These are phyloP conservation scores for Pichia sp. DNA, from an alignment of 1,139 yeast species.

Conservation along the genomic window DNA sequence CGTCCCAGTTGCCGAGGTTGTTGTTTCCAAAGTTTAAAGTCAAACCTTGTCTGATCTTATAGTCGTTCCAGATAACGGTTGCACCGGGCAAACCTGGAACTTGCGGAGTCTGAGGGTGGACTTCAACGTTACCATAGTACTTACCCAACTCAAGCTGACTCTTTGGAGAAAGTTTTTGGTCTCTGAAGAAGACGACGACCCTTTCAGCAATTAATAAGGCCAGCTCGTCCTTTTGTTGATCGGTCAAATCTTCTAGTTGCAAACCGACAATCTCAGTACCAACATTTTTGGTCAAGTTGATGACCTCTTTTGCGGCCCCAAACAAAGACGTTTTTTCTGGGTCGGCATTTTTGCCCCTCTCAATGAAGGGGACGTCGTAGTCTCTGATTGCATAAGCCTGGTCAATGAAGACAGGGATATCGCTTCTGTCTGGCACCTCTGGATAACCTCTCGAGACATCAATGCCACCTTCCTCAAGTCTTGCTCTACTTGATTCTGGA, in stretches of 20 bases:
- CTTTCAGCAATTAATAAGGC: conserved; percentile 49
- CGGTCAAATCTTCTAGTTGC: conserved; percentile 46
- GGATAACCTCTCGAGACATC: conserved; percentile 46
- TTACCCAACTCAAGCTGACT: conserved; percentile 43
- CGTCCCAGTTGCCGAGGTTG: conserved; percentile 26
- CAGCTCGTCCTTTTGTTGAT: conserved; percentile 51
- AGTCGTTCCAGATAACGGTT: conserved; percentile 49
- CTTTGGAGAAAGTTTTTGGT: conserved; percentile 45
- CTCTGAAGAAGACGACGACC: conserved; percentile 46
- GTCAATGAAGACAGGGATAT: conserved; percentile 46
- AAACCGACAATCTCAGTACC: conserved; percentile 58
- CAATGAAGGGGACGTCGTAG: conserved; percentile 31
- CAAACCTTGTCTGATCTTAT: conserved; percentile 20
- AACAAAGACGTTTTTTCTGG: conserved; percentile 51
- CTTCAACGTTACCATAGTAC: conserved; percentile 45
- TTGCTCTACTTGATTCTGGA: conserved; percentile 37
- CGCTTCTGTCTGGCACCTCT: conserved; percentile 33
- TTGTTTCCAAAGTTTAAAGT: conserved; percentile 19
- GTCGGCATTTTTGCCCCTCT: conserved; percentile 48
- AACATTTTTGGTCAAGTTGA: conserved; percentile 43
- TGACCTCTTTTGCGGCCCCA: conserved; percentile 48
- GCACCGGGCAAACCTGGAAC: conserved; percentile 38
- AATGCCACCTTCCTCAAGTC: conserved; percentile 38
- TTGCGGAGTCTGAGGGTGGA: conserved; percentile 45
- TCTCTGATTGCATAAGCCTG: conserved; percentile 45